Conservation (phyloP, 2,329 filamentous ascomycete species). For the Drechslerella coelobrocha region DNA sequence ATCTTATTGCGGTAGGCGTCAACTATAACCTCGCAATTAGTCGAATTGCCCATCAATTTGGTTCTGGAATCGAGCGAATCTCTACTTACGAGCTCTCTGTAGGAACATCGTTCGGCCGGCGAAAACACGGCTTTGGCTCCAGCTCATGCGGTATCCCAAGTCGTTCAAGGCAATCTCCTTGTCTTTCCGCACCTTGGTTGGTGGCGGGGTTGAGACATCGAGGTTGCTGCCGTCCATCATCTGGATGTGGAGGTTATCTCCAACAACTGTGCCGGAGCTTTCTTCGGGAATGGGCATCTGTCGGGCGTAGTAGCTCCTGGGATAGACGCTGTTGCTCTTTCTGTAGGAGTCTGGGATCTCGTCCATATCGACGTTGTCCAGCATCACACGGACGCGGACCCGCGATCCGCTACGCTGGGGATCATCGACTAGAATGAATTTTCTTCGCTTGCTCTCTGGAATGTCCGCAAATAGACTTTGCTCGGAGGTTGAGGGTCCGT, state of each 20-base stretch:
- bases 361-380: slow-evolving; percentile 92
- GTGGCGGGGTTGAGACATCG: slow-evolving; percentile 76
- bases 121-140: slow-evolving; percentile 93
- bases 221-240: slow-evolving; percentile 73
- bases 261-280: slow-evolving; percentile 68
- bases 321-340: slow-evolving; percentile 85
- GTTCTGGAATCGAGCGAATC: slow-evolving; percentile 14
- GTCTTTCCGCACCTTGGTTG: slow-evolving; percentile 71
- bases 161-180: slow-evolving; percentile 94
- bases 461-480: slow-evolving; percentile 83
- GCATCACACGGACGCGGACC: slow-evolving; percentile 85
- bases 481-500: slow-evolving; percentile 67
- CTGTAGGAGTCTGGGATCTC: slow-evolving; percentile 97
- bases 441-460: slow-evolving; percentile 87
- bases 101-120: slow-evolving; percentile 84
- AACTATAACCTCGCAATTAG: slow-evolving; percentile 64
- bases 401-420: slow-evolving; percentile 74
- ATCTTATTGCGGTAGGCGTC: slow-evolving; percentile 95
- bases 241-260: slow-evolving; percentile 65
- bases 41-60: slow-evolving; percentile 19
- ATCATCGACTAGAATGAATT: slow-evolving; percentile 96
- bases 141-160: slow-evolving; percentile 91
- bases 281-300: slow-evolving; percentile 89
- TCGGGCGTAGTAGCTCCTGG: slow-evolving; percentile 71
- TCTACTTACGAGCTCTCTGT: slow-evolving; percentile 82